phyloP scores from a whole-genome alignment of 176 grass and related monocot genomes.

The Carex pumila region DNA sequence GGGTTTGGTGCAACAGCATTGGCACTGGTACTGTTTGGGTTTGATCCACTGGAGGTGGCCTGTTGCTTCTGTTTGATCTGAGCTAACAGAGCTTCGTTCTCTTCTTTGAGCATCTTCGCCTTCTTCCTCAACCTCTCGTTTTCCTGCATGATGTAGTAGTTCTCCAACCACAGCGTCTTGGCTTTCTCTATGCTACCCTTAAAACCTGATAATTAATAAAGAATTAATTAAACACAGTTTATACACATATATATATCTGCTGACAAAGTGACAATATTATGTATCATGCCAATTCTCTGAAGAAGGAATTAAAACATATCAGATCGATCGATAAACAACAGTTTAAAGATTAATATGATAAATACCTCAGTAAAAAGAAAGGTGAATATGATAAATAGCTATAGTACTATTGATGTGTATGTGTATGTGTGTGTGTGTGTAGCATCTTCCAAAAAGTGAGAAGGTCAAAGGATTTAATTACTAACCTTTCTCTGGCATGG shows the following conservation, averaged over 20 bases:
- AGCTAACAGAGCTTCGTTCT: constrained; percentile 61
- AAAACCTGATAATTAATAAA: constrained; percentile 9
- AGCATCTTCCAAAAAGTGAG: too few relatives aligned
- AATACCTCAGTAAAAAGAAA: too few relatives aligned
- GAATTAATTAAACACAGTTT: not conserved
- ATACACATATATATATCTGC: not conserved
- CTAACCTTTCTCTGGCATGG: not conserved
- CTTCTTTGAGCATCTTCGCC: constrained; percentile 64
- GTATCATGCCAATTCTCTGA: not conserved
- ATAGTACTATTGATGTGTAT: not conserved
- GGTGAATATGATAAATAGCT: not conserved
- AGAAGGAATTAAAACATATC: not conserved
- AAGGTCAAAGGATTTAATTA: not conserved
- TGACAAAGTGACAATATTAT: not conserved
- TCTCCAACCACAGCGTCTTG: constrained; percentile 69
- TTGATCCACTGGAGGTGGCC: not conserved
- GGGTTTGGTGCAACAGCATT: not conserved
- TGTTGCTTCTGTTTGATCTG: constrained; percentile 45
- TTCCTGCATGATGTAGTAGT: constrained; percentile 82
- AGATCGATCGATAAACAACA: too few relatives aligned
- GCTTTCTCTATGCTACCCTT: constrained; percentile 43
- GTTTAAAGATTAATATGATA: too few relatives aligned
- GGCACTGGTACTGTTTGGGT: not conserved
- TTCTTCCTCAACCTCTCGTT: constrained; percentile 89
- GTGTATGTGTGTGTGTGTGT: too few relatives aligned